Conservation (phyloP, 257 asterid species). For the Misopates orontium region DNA sequence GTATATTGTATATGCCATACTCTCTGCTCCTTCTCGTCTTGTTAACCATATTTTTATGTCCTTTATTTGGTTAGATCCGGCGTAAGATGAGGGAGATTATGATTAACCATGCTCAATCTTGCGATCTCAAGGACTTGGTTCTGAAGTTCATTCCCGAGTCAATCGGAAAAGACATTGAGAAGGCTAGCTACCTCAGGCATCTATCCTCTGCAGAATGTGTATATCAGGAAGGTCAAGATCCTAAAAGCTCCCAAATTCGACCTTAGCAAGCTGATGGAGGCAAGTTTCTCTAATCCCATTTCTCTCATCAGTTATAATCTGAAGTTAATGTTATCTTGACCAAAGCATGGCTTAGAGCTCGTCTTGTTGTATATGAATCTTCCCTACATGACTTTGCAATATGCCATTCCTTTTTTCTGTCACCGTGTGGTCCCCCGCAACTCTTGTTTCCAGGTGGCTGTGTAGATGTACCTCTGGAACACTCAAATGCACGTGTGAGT, state of each 20-base stretch:
- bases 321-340: too few species aligned
- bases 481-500: too few species aligned
- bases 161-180: slow-evolving; percentile 49
- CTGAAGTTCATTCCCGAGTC: slow-evolving; percentile 47
- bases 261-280: slow-evolving; percentile 53
- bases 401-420: too few species aligned
- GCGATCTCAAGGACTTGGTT: slow-evolving; percentile 49
- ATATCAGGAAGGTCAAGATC: slow-evolving; percentile 48
- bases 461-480: too few species aligned
- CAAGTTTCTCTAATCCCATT: not conserved
- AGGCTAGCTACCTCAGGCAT: slow-evolving; percentile 48
- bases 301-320: not conserved
- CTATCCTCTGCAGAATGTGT: slow-evolving; percentile 48
- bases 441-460: too few species aligned
- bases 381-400: too few species aligned
- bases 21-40: too few species aligned
- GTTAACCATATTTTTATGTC: too few species aligned
- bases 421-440: too few species aligned
- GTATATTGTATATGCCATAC: too few species aligned
- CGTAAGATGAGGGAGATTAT: slow-evolving; percentile 47
- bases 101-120: slow-evolving; percentile 44
- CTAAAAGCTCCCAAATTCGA: slow-evolving; percentile 52
- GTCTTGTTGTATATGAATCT: too few species aligned
- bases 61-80: slow-evolving; percentile 35
- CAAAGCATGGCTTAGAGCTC: too few species aligned